A percentile compares a stretch with the other conserved stretches of the same genome.
Conservation (phyloP, 331 rosid species). For the Malus hybrid region DNA sequence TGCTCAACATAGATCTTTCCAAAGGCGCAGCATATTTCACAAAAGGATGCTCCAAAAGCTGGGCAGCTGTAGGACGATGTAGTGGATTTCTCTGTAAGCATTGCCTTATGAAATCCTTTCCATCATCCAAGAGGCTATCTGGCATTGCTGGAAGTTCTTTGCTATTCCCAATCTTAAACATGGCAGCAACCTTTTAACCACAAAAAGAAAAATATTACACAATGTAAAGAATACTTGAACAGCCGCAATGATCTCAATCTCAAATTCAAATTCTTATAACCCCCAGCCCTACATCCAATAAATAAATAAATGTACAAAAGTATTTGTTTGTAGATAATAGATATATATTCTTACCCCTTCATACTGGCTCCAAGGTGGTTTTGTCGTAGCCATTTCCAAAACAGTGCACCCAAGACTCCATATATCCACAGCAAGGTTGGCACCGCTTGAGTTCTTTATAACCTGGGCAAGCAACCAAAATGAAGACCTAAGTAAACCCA, state of each 20-base stretch:
- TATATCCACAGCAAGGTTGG: conserved; percentile 91
- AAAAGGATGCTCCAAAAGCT: conserved; percentile 85
- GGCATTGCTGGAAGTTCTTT: conserved; percentile 93
- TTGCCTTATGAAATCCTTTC: conserved; percentile 76
- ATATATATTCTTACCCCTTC: conserved; percentile 66
- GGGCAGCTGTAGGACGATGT: conserved; percentile 71
- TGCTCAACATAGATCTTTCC: conserved; percentile 59
- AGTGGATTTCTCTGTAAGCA: conserved; percentile 86
- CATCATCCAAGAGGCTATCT: conserved; percentile 73
- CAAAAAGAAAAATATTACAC: conserved; percentile 22
- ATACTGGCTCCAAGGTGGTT: conserved; percentile 98
- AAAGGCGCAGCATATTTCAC: conserved; percentile 77
- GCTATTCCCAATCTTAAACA: conserved; percentile 98
- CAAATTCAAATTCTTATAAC: background rate
- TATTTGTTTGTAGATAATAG: background rate
- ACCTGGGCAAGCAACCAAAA: conserved; percentile 46
- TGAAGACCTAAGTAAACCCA: conserved; percentile 14
- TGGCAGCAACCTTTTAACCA: conserved; percentile 79
- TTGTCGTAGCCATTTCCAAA: conserved; percentile 96
- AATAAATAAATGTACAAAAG: background rate
- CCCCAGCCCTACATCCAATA: background rate
- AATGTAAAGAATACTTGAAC: conserved; percentile 10
- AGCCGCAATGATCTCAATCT: background rate
- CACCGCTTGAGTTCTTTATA: conserved; percentile 68
- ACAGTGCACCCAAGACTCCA: conserved; percentile 99